Evolutionary conservation across 352 stramenopile genomes (phyloP), one percentile per base, ranked within the genome.

Genomic region (Blastocystis sp.): DNA sequence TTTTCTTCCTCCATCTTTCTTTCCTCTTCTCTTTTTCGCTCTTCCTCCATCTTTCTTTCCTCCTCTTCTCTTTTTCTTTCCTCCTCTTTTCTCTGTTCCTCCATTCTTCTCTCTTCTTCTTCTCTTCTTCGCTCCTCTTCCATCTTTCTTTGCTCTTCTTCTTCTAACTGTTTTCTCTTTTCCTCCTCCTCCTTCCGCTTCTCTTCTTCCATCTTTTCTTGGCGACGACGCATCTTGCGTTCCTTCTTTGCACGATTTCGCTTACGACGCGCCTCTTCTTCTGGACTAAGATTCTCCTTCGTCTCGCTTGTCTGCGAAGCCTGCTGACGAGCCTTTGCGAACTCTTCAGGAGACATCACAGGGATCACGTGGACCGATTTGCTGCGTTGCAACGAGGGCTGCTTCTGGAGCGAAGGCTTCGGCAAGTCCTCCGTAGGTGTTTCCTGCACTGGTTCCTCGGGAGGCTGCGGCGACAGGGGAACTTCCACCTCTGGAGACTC

Each of bases 341-440:
- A 84, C 53, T 84, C 73, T 53, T 84, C 53, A 41, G 73, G 73
- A 84, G 73, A 84, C 34, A 84, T 43, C 20, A 84, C 73, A 2
- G 43, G 73, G 20, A 84, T 66, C 15, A 64, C 15, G 45, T 84
- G 73, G 3, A 84, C 73, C 7, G 73, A 84, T 43, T 84, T 84
- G 7, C 18, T 39, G 34, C 73, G 47, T 18, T 84, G 26, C 34
- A 84, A 37, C n/a, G 73, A 66, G 15, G 73, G 47, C 54, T 66
- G 43, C 50, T 41, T 66, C 62, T 73, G 18, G 47, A 73, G n/a
- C 9, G 59, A 37, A 7, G 62, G 62, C 13, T n/a, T 13, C 50
- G 50, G 50, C 50, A n/a, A 1, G 20, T 59, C 50, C 69, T 63
- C 45, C 8, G 29, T 23, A 11, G 61, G 34, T 15, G 29, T 43